A percentile compares a stretch with the other conserved stretches of the same genome.
phyloP scores from a whole-genome alignment of 1,139 yeast genomes.

The Debaryomycetaceae sp. region DNA sequence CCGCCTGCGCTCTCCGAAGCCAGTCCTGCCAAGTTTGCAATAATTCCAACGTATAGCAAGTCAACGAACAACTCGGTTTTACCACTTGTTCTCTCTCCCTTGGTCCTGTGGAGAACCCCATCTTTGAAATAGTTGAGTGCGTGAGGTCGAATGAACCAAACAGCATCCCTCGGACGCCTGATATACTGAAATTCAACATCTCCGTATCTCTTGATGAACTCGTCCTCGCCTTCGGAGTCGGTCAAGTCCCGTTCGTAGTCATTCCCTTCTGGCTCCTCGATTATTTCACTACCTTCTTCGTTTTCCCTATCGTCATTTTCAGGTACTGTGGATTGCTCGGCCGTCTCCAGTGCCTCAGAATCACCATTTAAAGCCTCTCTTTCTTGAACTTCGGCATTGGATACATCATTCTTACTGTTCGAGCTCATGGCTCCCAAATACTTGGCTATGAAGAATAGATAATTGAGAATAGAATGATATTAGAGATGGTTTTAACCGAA shows the following conservation, averaged over 20 bases:
- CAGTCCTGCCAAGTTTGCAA: conserved; percentile 55
- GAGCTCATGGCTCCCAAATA: background rate
- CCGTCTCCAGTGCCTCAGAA: background rate
- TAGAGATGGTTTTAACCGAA: too few species aligned
- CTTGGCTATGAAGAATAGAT: too few species aligned
- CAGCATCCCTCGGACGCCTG: conserved; percentile 37
- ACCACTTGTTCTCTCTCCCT: conserved; percentile 50
- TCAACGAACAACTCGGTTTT: conserved; percentile 60
- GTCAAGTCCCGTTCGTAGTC: conserved; percentile 13
- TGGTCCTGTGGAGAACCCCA: conserved; percentile 55
- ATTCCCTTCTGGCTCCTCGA: background rate
- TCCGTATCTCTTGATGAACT: conserved; percentile 49
- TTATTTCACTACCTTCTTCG: background rate
- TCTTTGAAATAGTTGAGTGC: conserved; percentile 62
- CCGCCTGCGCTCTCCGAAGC: conserved; percentile 54
- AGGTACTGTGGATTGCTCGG: background rate
- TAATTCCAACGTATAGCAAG: conserved; percentile 62
- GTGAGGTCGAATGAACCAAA: conserved; percentile 53
- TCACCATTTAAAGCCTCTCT: background rate
- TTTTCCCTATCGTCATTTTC: background rate
- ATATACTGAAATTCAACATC: conserved; percentile 49
- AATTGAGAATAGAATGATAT: too few species aligned
- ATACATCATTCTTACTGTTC: background rate
- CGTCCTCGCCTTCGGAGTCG: conserved; percentile 42
- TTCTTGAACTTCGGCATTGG: background rate